Percentiles rank a stretch among this genome's conserved stretches.
Conservation (phyloP, 2,329 filamentous ascomycete species). For the Botrytis squamosa region DNA sequence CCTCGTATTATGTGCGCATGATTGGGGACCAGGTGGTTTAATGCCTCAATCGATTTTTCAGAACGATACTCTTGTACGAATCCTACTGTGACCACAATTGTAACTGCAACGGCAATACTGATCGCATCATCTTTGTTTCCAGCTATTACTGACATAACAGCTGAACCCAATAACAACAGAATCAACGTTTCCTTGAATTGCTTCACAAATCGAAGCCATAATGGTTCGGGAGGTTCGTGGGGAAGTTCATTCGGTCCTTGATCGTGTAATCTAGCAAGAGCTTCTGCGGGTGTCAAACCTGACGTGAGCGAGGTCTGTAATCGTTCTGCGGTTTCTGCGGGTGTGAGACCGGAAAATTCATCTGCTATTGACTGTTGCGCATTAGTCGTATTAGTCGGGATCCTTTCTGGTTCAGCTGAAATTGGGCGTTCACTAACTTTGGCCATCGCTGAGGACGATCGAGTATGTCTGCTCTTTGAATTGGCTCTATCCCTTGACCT, state of each 20-base stretch:
- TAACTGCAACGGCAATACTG: slow-evolving; percentile 93
- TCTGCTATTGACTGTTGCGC: slow-evolving; percentile 47
- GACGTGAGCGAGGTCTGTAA: slow-evolving; percentile 79
- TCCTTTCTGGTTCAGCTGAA: slow-evolving; percentile 8
- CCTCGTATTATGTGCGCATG: slow-evolving; percentile 87
- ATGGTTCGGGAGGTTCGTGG: slow-evolving; percentile 86
- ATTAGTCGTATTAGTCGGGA: slow-evolving; percentile 23
- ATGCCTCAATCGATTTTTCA: slow-evolving; percentile 92
- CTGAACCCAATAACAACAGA: slow-evolving; percentile 83
- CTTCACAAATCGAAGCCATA: slow-evolving; percentile 93
- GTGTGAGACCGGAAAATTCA: slow-evolving; percentile 65
- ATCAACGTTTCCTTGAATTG: slow-evolving; percentile 98
- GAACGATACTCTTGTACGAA: slow-evolving; percentile 98
- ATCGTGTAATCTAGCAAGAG: slow-evolving; percentile 72
- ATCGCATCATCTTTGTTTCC: slow-evolving; percentile 93
- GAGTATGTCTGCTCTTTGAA: slow-evolving; percentile 34
- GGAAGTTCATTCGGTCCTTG: slow-evolving; percentile 93
- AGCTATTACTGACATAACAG: slow-evolving; percentile 82
- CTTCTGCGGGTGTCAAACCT: slow-evolving; percentile 79
- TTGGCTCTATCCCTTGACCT: slow-evolving; percentile 31
- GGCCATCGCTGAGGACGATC: slow-evolving; percentile 38
- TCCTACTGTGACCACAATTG: slow-evolving; percentile 92
- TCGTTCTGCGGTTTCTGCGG: slow-evolving; percentile 72
- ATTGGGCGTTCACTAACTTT: slow-evolving; percentile 35
- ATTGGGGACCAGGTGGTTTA: slow-evolving; percentile 91